Evolutionary conservation across 2,329 filamentous ascomycete species (phyloP), one percentile per base, ranked within the genome.

Genomic region (Scopulariopsis brevicaulis): DNA sequence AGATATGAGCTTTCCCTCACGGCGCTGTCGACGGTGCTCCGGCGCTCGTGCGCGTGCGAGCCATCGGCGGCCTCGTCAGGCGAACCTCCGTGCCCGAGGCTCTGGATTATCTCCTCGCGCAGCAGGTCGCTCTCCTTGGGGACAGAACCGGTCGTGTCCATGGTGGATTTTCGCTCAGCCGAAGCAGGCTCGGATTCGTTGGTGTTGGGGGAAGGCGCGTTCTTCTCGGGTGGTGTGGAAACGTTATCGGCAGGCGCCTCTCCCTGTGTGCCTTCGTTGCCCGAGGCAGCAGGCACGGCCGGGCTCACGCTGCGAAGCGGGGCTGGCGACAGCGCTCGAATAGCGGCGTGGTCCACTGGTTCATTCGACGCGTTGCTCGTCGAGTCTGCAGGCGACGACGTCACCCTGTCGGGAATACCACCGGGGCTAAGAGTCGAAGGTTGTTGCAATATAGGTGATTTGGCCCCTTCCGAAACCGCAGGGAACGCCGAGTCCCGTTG

Each of bases 91-190:
- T 84, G 79, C 58, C 78, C 84, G 2, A 92, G 73, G 50, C 83
- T 87, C 59, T 81, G 83, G 57, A 90, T 83, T 58, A 92, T 92
- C 64, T 92, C 89, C 60, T 89, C 85, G 32, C 84, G 79, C 53
- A 92, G 68, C 58, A 81, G 77, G 62, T 92, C 88, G 64, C 81
- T 90, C 64, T 90, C 87, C 62, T 85, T 82, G 59, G 85, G 75
- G 34, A 82, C 77, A 0, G 78, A 77, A 11, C 76, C 75, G 11
- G 71, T 65, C 0, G 77, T 79, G 64, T 78, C 81, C 54, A 76
- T 68, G 0, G 76, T 78, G 7, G 71, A 67, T 28, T 73, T 70
- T 3, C 76, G 71, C 57, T 74, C 69, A 25, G 79, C 63, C 7
- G 67, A 65, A 22, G 67, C 65, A 15, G 69, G 66, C 32, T 67